Evolutionary conservation across 805 yeast genomes (phyloP).

Genomic region (Lachancea meyersii): DNA sequence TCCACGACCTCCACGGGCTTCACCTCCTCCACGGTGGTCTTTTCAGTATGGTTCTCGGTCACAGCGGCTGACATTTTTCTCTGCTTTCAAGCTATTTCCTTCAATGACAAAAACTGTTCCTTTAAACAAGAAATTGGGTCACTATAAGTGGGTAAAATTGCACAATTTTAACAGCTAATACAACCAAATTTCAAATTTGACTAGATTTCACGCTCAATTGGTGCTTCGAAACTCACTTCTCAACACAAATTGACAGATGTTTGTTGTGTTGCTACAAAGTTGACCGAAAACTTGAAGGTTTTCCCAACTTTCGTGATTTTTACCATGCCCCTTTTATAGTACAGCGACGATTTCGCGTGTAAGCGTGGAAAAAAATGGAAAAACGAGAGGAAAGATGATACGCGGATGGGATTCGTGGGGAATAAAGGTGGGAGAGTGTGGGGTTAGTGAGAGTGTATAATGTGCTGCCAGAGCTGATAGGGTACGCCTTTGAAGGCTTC

Average conservation of each 20-base stretch:
- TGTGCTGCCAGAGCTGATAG: too few relatives aligned
- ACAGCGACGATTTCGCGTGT: not conserved
- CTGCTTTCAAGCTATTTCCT: too few relatives aligned
- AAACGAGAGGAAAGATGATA: too few relatives aligned
- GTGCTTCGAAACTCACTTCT: constrained; percentile 26
- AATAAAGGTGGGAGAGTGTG: too few relatives aligned
- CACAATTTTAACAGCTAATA: too few relatives aligned
- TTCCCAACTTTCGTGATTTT: constrained; percentile 3
- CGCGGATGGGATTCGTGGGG: too few relatives aligned
- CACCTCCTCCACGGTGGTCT: not conserved
- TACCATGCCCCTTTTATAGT: constrained; percentile 1
- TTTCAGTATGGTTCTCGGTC: not conserved
- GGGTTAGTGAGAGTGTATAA: too few relatives aligned
- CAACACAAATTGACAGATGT: not conserved
- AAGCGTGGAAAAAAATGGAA: not conserved
- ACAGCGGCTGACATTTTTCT: constrained; percentile 4
- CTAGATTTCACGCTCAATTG: not conserved
- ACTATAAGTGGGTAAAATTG: too few relatives aligned
- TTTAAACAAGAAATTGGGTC: too few relatives aligned
- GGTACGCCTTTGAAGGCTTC: too few relatives aligned
- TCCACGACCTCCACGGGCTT: not conserved
- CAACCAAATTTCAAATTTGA: too few relatives aligned
- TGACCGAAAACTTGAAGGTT: not conserved
- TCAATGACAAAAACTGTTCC: too few relatives aligned
- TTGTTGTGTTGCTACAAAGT: not conserved